Percentiles rank a stretch among this genome's conserved stretches.
phyloP scores from a whole-genome alignment of 495 filamentous ascomycete species.

The Ascobolus immersus region DNA sequence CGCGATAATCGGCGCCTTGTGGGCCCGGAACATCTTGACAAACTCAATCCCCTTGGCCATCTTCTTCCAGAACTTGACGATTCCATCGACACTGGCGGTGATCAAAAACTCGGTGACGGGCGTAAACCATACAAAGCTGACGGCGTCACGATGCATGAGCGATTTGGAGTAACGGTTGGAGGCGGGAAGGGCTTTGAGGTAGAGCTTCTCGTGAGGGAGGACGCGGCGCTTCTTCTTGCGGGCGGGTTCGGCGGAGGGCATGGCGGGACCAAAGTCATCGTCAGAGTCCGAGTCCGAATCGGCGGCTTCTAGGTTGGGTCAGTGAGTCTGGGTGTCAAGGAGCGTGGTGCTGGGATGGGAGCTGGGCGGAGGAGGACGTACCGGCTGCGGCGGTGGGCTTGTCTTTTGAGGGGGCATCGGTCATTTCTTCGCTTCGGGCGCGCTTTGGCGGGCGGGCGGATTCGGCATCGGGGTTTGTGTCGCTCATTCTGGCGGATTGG shows the following conservation, averaged over 20 bases:
- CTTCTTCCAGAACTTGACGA: constrained; percentile 99
- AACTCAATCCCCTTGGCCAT: constrained; percentile 74
- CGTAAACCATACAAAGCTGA: constrained; percentile 63
- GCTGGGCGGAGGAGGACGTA: neutral
- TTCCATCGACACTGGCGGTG: constrained; percentile 72
- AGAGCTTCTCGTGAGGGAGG: constrained; percentile 83
- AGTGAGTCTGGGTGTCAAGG: constrained; percentile 1
- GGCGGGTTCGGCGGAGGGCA: constrained; percentile 41
- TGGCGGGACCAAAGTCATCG: constrained; percentile 69
- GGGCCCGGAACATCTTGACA: constrained; percentile 89
- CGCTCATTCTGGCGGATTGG: too few relatives aligned
- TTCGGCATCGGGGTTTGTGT: neutral
- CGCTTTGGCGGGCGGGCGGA: neutral
- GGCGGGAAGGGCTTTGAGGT: constrained; percentile 65
- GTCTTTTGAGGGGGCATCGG: neutral
- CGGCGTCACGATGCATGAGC: constrained; percentile 91
- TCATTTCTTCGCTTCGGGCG: neutral
- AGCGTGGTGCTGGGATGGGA: neutral
- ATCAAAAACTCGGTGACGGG: constrained; percentile 83
- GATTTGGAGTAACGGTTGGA: constrained; percentile 77
- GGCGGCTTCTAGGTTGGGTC: neutral
- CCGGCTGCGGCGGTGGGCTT: neutral
- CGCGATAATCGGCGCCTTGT: constrained; percentile 57
- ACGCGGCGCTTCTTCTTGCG: constrained; percentile 74
- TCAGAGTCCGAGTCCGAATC: constrained; percentile 47